A percentile compares a stretch with the other conserved stretches of the same genome.
phyloP scores from a whole-genome alignment of 768 basidiomycete species.

The Lactarius vividus region DNA sequence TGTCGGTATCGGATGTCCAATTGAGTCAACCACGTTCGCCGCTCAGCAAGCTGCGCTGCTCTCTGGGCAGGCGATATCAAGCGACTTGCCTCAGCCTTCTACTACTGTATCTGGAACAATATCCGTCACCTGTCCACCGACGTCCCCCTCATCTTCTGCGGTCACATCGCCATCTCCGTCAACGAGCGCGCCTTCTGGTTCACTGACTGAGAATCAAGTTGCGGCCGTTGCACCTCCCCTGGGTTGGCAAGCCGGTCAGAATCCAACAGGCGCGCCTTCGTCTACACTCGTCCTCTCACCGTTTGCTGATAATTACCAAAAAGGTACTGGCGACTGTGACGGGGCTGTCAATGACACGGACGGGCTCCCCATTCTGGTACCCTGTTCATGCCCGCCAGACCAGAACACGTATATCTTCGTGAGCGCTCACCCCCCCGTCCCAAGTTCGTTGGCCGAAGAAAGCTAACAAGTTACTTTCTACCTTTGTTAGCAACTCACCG shows the following conservation, averaged over 20 bases:
- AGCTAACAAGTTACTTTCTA: not conserved
- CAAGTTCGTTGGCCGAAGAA: slow-evolving; percentile 26
- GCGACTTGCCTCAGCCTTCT: not conserved
- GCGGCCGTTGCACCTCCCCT: slow-evolving; percentile 29
- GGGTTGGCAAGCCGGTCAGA: slow-evolving; percentile 28
- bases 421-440: slow-evolving; percentile 31
- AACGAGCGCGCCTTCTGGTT: not conserved
- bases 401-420: slow-evolving; percentile 17
- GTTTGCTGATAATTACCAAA: slow-evolving; percentile 11
- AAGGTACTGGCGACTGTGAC: slow-evolving; percentile 31
- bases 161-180: not conserved
- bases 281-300: not conserved
- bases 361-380: slow-evolving; percentile 29
- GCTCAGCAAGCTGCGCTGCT: not conserved
- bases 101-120: not conserved
- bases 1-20: slow-evolving; percentile 31
- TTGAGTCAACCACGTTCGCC: slow-evolving; percentile 28
- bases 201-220: slow-evolving; percentile 1
- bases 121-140: not conserved
- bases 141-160: not conserved
- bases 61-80: not conserved
- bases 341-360: slow-evolving; percentile 28
- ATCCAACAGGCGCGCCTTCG: slow-evolving; percentile 26
- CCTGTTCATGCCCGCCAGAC: slow-evolving; percentile 30
- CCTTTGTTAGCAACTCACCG: slow-evolving; percentile 1